Base-by-base conservation (phyloP, 805 yeast genomes). In the Candida caryicola region DNA sequence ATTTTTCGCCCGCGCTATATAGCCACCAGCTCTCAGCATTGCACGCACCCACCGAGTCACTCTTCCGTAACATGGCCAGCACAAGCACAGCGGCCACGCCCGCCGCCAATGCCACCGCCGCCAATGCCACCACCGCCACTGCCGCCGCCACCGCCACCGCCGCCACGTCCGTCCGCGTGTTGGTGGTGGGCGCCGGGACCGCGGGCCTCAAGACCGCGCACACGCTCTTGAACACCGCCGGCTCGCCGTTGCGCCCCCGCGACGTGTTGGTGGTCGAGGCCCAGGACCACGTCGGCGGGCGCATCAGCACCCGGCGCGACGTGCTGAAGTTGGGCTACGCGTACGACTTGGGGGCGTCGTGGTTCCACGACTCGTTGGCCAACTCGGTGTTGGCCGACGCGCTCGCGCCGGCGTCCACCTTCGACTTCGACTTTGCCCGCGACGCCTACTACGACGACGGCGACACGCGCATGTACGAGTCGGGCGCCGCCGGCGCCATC, bases 261-360 rank as follows among this genome's bases (percentile, higher is more conserved):
- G 49, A 51, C n/a, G 43, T 56, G 9, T 29, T 52, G 6, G 35
- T 56, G 9, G 38, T 55, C 14, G 62, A 57, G 37, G 62, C 60
- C 10, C 60, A 48, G 35, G 41, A 39, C 40, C 35, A 55, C 2
- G 26, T 53, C 15, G 62, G 62, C 7, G 62, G 62, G 12, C 35
- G 62, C 1, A 45, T 57, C 39, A 23, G 34, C 15, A 56, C 62
- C 18, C 50, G 45, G 23, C 37, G 45, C 21, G 34, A 37, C 17
- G 43, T 32, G 31, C 43, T 50, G 29, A 42, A 41, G n/a, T 27
- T 47, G 5, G 57, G 58, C 13, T 37, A 37, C 18, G 52, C 61
- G 2, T 81, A 82, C 49, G 95, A 88, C 55, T 46, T 87, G n/a
- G 96, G 96, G 1, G 96, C 95, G 0, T 76, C 89, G 4, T 89